Conservation (phyloP, 108 stramenopile genomes). For the Ochromonas danica region DNA sequence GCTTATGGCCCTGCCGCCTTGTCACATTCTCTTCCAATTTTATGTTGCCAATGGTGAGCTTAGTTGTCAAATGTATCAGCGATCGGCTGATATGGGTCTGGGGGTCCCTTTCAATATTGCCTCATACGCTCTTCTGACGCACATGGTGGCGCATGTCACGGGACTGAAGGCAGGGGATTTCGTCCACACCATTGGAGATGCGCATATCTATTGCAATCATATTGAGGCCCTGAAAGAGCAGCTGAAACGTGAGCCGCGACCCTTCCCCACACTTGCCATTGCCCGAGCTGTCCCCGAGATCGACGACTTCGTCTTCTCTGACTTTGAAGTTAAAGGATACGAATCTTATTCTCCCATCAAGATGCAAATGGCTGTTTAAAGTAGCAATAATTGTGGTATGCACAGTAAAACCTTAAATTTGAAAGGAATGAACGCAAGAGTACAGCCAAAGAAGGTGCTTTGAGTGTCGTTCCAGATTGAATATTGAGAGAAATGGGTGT, state of each 20-base stretch:
- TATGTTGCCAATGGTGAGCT: conserved; percentile 92
- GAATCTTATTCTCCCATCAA: conserved; percentile 83
- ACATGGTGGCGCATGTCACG: conserved; percentile 77
- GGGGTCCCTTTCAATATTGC: conserved; percentile 99
- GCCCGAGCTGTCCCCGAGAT: conserved; percentile 75
- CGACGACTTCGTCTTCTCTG: conserved; percentile 80
- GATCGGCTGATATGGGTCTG: conserved; percentile 98
- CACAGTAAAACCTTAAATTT: too few species aligned
- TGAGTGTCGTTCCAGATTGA: too few species aligned
- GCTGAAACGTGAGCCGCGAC: conserved; percentile 76
- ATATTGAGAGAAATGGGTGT: too few species aligned
- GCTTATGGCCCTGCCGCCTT: conserved; percentile 96
- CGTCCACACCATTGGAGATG: conserved; percentile 95
- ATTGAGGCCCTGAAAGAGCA: conserved; percentile 94
- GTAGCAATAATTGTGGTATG: too few species aligned
- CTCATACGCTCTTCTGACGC: conserved; percentile 87
- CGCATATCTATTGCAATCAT: conserved; percentile 98
- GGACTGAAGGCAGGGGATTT: conserved; percentile 88
- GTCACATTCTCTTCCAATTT: conserved; percentile 99
- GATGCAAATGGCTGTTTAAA: conserved; percentile 99
- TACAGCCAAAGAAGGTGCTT: too few species aligned
- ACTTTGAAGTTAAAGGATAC: conserved; percentile 91
- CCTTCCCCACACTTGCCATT: conserved; percentile 89
- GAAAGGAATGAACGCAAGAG: too few species aligned
- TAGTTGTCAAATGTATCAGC: conserved; percentile 98